These are phyloP conservation scores for Fraxinus greggii DNA, from an alignment of 305 asterid species.

Conservation along the genomic window DNA sequence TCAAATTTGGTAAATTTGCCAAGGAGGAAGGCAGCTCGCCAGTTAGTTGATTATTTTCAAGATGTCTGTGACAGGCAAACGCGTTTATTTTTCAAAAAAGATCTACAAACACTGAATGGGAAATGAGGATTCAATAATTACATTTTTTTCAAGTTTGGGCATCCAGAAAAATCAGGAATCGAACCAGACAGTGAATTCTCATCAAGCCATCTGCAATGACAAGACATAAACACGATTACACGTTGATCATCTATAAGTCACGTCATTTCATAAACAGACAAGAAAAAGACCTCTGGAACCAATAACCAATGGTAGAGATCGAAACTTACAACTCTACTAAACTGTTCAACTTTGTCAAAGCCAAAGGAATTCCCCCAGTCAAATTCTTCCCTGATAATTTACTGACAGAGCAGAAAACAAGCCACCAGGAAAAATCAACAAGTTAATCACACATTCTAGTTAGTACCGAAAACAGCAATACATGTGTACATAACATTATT, in stretches of 20 bases:
- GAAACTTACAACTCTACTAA: slow-evolving; percentile 70
- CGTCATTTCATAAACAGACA: slow-evolving; percentile 4
- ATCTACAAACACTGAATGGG: slow-evolving; percentile 10
- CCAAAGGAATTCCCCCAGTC: slow-evolving; percentile 67
- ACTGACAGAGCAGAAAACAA: slow-evolving; percentile 42
- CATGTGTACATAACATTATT: background rate
- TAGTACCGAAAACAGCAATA: background rate
- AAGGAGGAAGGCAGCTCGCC: slow-evolving; percentile 76
- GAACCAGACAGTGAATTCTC: slow-evolving; percentile 75
- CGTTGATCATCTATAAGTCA: slow-evolving; percentile 9
- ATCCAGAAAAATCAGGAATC: slow-evolving; percentile 91
- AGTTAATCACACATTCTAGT: background rate
- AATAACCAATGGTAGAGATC: background rate
- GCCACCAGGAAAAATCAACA: background rate
- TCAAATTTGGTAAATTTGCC: slow-evolving; percentile 59
- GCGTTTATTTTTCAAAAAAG: slow-evolving; percentile 19
- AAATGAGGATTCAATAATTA: slow-evolving; percentile 28
- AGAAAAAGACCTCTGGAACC: background rate
- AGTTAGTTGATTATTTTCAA: slow-evolving; percentile 71
- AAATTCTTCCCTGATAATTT: slow-evolving; percentile 73
- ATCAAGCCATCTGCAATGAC: slow-evolving; percentile 82
- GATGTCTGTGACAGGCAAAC: slow-evolving; percentile 60
- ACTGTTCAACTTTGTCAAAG: slow-evolving; percentile 55
- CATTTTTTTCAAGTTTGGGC: slow-evolving; percentile 76
- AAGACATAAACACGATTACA: slow-evolving; percentile 3